Percentiles rank a stretch among this genome's conserved stretches.
phyloP scores from a whole-genome alignment of 192 early-diverging fungal species.

The Nowakowskiella sp. region DNA sequence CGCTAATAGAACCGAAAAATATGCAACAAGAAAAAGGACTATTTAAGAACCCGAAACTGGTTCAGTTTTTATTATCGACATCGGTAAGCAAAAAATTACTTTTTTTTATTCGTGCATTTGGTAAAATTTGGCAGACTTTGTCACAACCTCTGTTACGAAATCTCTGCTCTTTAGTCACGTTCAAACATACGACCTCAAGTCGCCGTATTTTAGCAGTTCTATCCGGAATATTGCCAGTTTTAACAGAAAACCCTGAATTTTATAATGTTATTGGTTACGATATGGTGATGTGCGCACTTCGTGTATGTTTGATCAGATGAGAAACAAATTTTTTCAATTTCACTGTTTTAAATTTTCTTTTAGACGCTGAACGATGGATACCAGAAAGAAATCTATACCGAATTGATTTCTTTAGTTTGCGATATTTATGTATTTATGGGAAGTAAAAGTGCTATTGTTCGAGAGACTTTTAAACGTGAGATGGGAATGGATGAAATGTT shows the following conservation, averaged over 20 bases:
- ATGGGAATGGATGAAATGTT: constrained; percentile 2
- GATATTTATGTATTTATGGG: constrained; percentile 24
- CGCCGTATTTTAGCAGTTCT: background rate
- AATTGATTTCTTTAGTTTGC: constrained; percentile 16
- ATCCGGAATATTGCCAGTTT: constrained; percentile 6
- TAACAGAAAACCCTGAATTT: constrained; percentile 2
- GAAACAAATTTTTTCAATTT: no score
- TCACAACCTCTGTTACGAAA: constrained; percentile 4
- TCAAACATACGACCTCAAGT: constrained; percentile 12
- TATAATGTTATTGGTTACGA: constrained; percentile 12
- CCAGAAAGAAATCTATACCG: constrained; percentile 22
- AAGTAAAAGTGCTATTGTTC: background rate
- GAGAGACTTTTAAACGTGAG: constrained; percentile 21
- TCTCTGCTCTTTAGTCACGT: constrained; percentile 8
- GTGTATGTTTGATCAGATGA: constrained; percentile 9
- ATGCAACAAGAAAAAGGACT: constrained; percentile 1
- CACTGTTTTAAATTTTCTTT: no score
- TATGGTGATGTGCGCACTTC: constrained; percentile 15
- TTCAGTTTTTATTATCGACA: constrained; percentile 16
- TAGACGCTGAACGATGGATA: constrained; percentile 38
- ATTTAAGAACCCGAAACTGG: constrained; percentile 16
- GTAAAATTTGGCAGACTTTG: background rate
- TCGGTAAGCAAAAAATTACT: constrained; percentile 9
- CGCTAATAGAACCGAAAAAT: background rate
- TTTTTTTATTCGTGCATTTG: background rate